phyloP scores from a whole-genome alignment of 768 basidiomycete species.

The Pilatotrama ljubarskyi region DNA sequence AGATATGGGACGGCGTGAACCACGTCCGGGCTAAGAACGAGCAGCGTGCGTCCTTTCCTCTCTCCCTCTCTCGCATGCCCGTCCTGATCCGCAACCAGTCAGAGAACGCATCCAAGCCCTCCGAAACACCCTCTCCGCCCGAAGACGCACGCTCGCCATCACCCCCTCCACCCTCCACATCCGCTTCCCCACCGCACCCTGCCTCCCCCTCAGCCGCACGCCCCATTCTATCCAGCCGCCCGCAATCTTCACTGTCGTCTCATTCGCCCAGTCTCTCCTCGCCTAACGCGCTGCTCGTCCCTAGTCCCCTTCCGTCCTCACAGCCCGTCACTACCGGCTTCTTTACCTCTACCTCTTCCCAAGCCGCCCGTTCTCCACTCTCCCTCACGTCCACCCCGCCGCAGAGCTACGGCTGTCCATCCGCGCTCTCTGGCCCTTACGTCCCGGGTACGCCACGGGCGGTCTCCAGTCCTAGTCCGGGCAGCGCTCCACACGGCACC shows the following conservation, averaged over 20 bases:
- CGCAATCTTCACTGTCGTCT: slow-evolving; percentile 10
- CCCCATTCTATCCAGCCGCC: slow-evolving; percentile 3
- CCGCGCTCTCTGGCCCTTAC: slow-evolving; percentile 6
- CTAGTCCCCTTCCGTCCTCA: slow-evolving; percentile 11
- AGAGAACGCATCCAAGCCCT: slow-evolving; percentile 61
- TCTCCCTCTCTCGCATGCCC: neutral
- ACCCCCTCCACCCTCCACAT: slow-evolving; percentile 40
- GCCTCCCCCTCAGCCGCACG: slow-evolving; percentile 19
- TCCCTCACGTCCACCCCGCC: slow-evolving; percentile 20
- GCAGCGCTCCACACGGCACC: slow-evolving; percentile 15
- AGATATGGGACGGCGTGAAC: slow-evolving; percentile 33
- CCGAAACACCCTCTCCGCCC: slow-evolving; percentile 60
- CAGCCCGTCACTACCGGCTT: slow-evolving; percentile 6
- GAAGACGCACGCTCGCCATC: slow-evolving; percentile 64
- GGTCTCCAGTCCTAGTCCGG: slow-evolving; percentile 2
- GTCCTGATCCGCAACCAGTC: slow-evolving; percentile 34
- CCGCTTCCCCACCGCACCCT: slow-evolving; percentile 24
- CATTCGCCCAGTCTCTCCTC: slow-evolving; percentile 16
- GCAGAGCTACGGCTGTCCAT: slow-evolving; percentile 16
- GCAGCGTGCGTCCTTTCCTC: slow-evolving; percentile 20
- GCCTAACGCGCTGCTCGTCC: slow-evolving; percentile 3
- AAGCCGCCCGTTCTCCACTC: slow-evolving; percentile 12
- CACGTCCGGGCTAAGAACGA: slow-evolving; percentile 30
- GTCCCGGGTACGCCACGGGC: slow-evolving; percentile 12
- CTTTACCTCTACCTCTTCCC: slow-evolving; percentile 15